Evolutionary conservation across 1,139 yeast species (phyloP).

Genomic region (Waltiozyma sp.): DNA sequence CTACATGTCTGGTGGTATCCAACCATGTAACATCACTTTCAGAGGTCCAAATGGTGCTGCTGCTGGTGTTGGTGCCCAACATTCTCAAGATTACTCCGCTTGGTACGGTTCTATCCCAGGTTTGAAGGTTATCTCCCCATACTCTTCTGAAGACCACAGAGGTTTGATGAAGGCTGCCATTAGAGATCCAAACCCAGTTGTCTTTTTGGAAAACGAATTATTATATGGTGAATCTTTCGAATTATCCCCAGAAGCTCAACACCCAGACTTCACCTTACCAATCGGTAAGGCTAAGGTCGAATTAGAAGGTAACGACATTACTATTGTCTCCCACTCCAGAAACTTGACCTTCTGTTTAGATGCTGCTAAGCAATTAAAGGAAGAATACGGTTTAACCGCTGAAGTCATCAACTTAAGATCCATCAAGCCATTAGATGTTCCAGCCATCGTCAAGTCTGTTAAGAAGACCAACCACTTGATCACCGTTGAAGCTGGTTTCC

Average conservation of each 20-base stretch:
- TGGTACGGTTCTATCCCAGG: slow-evolving; percentile 99
- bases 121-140: slow-evolving; percentile 90
- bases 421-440: slow-evolving; percentile 91
- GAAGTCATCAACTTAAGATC: slow-evolving; percentile 95
- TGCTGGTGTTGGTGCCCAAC: slow-evolving; percentile 99
- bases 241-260: slow-evolving; percentile 78
- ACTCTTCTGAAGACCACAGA: slow-evolving; percentile 91
- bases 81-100: slow-evolving; percentile 93
- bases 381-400: slow-evolving; percentile 78
- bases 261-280: slow-evolving; percentile 84
- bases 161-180: slow-evolving; percentile 94
- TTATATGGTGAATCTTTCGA: slow-evolving; percentile 88
- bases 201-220: slow-evolving; percentile 91
- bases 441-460: slow-evolving; percentile 74
- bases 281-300: slow-evolving; percentile 95
- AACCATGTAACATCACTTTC: slow-evolving; percentile 93
- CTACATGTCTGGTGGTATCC: slow-evolving; percentile 99
- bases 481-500: slow-evolving; percentile 96
- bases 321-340: slow-evolving; percentile 87
- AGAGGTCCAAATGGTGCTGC: slow-evolving; percentile 99
- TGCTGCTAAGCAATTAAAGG: slow-evolving; percentile 81
- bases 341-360: slow-evolving; percentile 75
- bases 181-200: slow-evolving; percentile 97
- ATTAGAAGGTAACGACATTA: slow-evolving; percentile 81
- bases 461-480: slow-evolving; percentile 96